A percentile compares a stretch with the other conserved stretches of the same genome.
phyloP scores from a whole-genome alignment of 768 basidiomycete species.

The Collybiopsis luxurians region DNA sequence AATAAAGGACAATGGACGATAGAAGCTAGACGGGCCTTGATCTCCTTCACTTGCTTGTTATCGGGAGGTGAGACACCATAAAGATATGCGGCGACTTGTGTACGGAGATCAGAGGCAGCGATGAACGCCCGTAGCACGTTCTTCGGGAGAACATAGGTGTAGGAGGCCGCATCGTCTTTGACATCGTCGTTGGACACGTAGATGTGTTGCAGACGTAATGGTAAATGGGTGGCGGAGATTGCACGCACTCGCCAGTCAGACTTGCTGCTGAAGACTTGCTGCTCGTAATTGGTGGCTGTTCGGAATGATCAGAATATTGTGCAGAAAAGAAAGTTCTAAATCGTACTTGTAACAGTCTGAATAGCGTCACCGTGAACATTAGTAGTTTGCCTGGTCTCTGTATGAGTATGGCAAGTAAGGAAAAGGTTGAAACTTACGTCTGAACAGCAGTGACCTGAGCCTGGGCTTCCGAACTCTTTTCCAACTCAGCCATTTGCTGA shows the following conservation, averaged over 20 bases:
- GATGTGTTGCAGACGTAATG: slow-evolving; percentile 95
- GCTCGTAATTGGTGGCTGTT: slow-evolving; percentile 92
- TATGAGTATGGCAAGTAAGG: slow-evolving; percentile 7
- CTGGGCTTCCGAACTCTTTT: slow-evolving; percentile 94
- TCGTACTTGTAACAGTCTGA: slow-evolving; percentile 87
- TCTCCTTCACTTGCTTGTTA: slow-evolving; percentile 98
- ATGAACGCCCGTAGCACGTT: slow-evolving; percentile 95
- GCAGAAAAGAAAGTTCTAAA: not conserved
- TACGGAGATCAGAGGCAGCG: slow-evolving; percentile 88
- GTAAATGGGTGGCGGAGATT: slow-evolving; percentile 94
- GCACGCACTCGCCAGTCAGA: slow-evolving; percentile 99
- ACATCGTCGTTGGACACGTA: slow-evolving; percentile 99
- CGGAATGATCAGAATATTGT: slow-evolving; percentile 7
- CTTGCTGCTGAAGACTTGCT: slow-evolving; percentile 98
- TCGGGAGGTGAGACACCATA: slow-evolving; percentile 93
- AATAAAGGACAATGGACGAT: not conserved
- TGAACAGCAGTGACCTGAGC: slow-evolving; percentile 94
- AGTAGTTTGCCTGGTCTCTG: slow-evolving; percentile 71
- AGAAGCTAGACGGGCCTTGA: slow-evolving; percentile 57
- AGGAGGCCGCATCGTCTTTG: slow-evolving; percentile 94
- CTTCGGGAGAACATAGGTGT: slow-evolving; percentile 96
- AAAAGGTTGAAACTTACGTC: slow-evolving; percentile 48
- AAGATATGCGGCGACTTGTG: slow-evolving; percentile 92
- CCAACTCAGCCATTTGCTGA: slow-evolving; percentile 98
- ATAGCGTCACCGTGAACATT: slow-evolving; percentile 97